phyloP scores from a whole-genome alignment of 2,329 filamentous ascomycete species.

The Sporothrix variecibatus region DNA sequence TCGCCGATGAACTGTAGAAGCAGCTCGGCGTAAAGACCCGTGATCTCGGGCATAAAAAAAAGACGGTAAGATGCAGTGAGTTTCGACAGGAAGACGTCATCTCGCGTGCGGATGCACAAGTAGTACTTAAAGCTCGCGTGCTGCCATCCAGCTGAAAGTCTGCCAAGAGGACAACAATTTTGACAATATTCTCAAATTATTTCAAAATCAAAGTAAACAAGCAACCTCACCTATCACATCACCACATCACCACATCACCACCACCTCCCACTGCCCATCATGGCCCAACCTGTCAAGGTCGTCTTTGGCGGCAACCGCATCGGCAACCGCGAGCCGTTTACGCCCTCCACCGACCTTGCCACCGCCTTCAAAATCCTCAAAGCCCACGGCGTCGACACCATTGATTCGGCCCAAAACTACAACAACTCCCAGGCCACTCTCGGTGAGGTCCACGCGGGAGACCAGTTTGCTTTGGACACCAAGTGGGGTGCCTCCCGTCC shows the following conservation, averaged over 20 bases:
- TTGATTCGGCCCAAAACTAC: conserved; percentile 33
- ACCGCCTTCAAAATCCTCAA: neutral
- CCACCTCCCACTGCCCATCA: neutral
- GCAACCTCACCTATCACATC: too few species aligned
- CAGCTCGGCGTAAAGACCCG: neutral
- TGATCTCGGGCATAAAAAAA: neutral
- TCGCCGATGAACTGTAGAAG: neutral
- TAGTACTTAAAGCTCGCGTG: neutral
- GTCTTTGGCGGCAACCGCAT: conserved; percentile 19
- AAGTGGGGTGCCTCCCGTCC: neutral
- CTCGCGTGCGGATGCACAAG: neutral
- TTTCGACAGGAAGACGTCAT: neutral
- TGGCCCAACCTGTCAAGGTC: conserved; percentile 14
- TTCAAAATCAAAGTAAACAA: neutral
- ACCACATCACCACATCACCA: too few species aligned
- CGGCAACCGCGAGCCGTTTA: conserved; percentile 19
- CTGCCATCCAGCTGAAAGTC: neutral
- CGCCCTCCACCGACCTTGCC: neutral
- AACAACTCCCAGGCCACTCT: conserved; percentile 31
- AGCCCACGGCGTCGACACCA: conserved; percentile 25
- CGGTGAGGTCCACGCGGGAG: conserved; percentile 34
- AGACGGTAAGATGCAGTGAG: neutral
- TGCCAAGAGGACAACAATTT: neutral
- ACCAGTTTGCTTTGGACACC: neutral
- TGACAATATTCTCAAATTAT: neutral